A percentile compares a stretch with the other conserved stretches of the same genome.
Evolutionary conservation across 768 basidiomycete species (phyloP).

Genomic region (Lactarius hengduanensis): DNA sequence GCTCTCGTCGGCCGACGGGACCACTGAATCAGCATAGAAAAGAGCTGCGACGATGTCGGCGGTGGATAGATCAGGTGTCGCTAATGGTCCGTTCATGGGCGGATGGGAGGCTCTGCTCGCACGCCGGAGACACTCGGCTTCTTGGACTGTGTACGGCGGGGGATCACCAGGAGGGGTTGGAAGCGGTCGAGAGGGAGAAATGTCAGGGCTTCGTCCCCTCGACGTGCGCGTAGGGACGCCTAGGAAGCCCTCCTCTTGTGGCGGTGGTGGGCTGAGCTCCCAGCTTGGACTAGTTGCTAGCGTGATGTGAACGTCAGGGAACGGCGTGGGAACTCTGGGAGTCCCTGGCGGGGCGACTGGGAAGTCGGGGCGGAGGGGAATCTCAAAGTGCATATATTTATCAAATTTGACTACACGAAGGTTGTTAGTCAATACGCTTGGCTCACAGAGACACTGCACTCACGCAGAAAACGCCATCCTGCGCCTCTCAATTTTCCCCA

Average conservation of each 20-base stretch:
- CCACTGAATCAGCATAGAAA: conserved; percentile 6
- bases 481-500: conserved; percentile 11
- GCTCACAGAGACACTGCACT: not conserved
- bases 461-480: conserved; percentile 18
- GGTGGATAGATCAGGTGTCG: no score
- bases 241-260: conserved; percentile 20
- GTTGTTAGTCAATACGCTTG: not conserved
- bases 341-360: conserved; percentile 18
- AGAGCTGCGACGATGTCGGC: not conserved
- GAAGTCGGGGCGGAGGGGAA: conserved; percentile 7
- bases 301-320: conserved; percentile 13
- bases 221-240: not conserved
- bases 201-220: not conserved
- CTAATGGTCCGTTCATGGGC: not conserved
- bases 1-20: not conserved
- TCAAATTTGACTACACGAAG: conserved; percentile 8
- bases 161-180: conserved; percentile 12
- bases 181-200: conserved; percentile 10
- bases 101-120: not conserved
- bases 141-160: not conserved
- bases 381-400: not conserved
- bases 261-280: not conserved
- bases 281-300: not conserved
- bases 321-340: not conserved
- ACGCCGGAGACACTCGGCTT: not conserved